Evolutionary conservation across 768 basidiomycete genomes (phyloP), one percentile per base, ranked within the genome.

Genomic region (Termitomyces sp.): DNA sequence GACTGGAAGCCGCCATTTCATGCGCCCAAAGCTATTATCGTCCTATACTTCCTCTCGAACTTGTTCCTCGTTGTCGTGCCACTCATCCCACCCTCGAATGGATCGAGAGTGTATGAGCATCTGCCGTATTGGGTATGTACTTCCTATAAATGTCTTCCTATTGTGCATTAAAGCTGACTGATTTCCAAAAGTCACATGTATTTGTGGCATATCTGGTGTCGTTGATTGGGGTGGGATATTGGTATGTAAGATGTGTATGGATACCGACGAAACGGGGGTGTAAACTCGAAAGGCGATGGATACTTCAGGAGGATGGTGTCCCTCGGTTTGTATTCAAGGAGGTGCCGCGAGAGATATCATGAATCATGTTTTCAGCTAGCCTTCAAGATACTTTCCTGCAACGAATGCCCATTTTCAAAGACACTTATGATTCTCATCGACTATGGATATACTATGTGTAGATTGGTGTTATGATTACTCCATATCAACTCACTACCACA

Each of bases 71-170:
- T 81, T n/a, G 60, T 78, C 34, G 80, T 82, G 5, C 87, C 88
- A 0, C 71, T 89, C 51, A 71, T 88, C 31, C 87, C 88, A 4
- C 88, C 88, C 0, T 65, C 72, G 0, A 67, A 71, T 5, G 85
- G 80, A 7, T 74, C 74, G 5, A 71, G 70, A 47, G 77, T 78
- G 2, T 90, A 89, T 61, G 72, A 80, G 24, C 64, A 72, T 56
- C 73, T 90, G 12, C 86, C 87, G 4, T 90, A 90, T 62, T 89
- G 83, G 76, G 88, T 88, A 62, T 63, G 85, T 70, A 2, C 14
- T 4, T n/a, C 49, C 24, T 69, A 76, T 14, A 67, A 72, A n/a
- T 78, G 0, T 66, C 18, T 18, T 46, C 26, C n/a, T n/a, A n/a
- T n/a, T n/a, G 5, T 20, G 20, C 1, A 18, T 18, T n/a, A 16